Base-by-base conservation (phyloP, 2,329 filamentous ascomycete species). In the Arthrobotrys sinensis region DNA sequence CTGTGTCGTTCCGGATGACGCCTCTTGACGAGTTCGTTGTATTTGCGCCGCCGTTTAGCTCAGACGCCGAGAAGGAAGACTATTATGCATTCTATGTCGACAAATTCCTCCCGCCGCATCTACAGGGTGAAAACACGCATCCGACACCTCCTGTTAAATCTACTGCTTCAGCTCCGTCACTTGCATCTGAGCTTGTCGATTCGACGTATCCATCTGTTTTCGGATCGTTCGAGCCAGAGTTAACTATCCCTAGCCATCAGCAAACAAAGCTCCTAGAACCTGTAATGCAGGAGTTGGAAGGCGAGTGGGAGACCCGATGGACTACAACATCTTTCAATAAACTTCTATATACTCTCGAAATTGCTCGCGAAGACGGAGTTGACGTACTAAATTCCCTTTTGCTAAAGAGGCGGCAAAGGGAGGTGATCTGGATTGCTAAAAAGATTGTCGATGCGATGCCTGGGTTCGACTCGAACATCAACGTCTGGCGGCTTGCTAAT, bases 331-430 rank as follows among this genome's bases (percentile, higher is more conserved):
- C 75, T 19, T 72, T 72, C 34, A 68, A 57, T 10, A 71, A 63
- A 43, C 67, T 78, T 50, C 45, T 78, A 21, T 78, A 78, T 57
- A 60, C 67, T 6, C 75, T 78, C n/a, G 75, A 78, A 48, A 78
- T 78, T 36, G 75, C 75, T 24, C 75, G 75, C 11, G 75, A 78
- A 43, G 75, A 78, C 40, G 75, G 75, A 12, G n/a, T 78, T 21
- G 75, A 78, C 36, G 24, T 78, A 5, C 45, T 78, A 24, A 67
- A 66, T 34, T 78, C 75, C 3, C 50, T 78, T 16, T 32, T 78
- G 10, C 43, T 78, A n/a, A 67, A 64, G 21, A 50, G 75, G 28
- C 52, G 75, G 2, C 67, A 78, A 24, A 21, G 75, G 14, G 75
- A 78, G 40, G 75, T 78, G 10, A 46, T 78, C 1, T 78, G 75